A percentile compares a stretch with the other conserved stretches of the same genome.
Evolutionary conservation across 768 basidiomycete species (phyloP).

Genomic region (Russula olivacea): DNA sequence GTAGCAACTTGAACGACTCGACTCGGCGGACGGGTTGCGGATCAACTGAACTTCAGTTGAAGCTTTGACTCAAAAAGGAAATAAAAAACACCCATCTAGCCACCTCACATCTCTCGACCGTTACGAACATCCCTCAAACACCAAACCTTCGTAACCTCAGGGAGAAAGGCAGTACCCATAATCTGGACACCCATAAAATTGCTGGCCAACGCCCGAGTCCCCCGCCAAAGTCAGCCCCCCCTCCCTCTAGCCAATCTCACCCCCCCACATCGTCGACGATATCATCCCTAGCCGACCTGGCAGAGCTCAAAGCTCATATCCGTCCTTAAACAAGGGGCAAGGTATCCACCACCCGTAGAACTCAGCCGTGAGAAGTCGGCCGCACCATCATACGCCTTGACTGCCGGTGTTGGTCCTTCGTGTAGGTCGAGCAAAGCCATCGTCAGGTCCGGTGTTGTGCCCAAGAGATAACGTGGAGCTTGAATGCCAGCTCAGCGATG

Average conservation of each 20-base stretch:
- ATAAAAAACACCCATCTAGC: not conserved
- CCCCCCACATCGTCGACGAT: not conserved
- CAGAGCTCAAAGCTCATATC: constrained; percentile 43
- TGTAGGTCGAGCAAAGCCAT: too few relatives aligned
- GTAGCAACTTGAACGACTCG: constrained; percentile 7
- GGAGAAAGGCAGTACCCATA: constrained; percentile 56
- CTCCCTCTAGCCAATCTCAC: not conserved
- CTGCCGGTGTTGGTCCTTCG: too few relatives aligned
- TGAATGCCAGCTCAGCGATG: too few relatives aligned
- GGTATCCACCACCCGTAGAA: too few relatives aligned
- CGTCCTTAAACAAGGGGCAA: constrained; percentile 27
- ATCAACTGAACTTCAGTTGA: not conserved
- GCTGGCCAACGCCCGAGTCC: constrained; percentile 53
- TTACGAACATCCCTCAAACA: constrained; percentile 13
- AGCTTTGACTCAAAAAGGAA: constrained; percentile 9
- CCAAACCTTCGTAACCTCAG: constrained; percentile 41
- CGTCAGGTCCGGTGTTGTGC: too few relatives aligned
- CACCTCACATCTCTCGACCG: constrained; percentile 17
- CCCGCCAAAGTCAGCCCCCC: constrained; percentile 43
- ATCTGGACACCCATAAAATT: constrained; percentile 50
- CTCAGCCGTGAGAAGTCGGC: too few relatives aligned
- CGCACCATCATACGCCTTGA: too few relatives aligned
- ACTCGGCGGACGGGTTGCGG: not conserved
- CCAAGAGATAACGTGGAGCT: too few relatives aligned
- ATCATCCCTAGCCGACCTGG: constrained; percentile 32